Conservation (phyloP, 257 asterid genomes). For the Solanum bulbocastanum region DNA sequence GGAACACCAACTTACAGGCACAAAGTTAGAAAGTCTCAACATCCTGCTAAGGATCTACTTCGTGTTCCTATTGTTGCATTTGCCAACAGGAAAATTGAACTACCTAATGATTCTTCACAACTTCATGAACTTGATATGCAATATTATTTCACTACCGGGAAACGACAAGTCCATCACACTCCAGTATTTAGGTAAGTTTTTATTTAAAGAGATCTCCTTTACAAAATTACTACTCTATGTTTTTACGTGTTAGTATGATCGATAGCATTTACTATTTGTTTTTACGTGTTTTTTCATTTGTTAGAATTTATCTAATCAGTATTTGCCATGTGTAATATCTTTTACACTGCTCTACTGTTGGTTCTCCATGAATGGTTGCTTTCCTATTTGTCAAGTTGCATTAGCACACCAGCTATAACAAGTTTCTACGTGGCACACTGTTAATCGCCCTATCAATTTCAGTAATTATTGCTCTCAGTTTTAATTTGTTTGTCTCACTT, state of each 20-base stretch:
- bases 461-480: background rate
- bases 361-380: background rate
- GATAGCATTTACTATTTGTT: background rate
- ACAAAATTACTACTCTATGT: background rate
- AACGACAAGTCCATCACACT: constrained; percentile 59
- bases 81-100: constrained; percentile 35
- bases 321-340: background rate
- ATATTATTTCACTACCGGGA: constrained; percentile 33
- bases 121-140: constrained; percentile 63
- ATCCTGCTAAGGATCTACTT: constrained; percentile 49
- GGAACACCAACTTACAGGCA: constrained; percentile 74
- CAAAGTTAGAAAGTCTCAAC: constrained; percentile 42
- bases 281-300: background rate
- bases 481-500: background rate
- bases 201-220: too few species aligned
- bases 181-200: constrained; percentile 45
- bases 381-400: constrained; percentile 1
- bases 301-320: background rate
- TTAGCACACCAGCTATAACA: background rate
- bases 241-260: background rate
- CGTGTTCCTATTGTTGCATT: constrained; percentile 39
- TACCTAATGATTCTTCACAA: constrained; percentile 29
- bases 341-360: background rate
- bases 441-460: background rate
- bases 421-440: background rate